Evolutionary conservation across 140 eudicot genomes (phyloP).

Genomic region (Cichorium intybus): DNA sequence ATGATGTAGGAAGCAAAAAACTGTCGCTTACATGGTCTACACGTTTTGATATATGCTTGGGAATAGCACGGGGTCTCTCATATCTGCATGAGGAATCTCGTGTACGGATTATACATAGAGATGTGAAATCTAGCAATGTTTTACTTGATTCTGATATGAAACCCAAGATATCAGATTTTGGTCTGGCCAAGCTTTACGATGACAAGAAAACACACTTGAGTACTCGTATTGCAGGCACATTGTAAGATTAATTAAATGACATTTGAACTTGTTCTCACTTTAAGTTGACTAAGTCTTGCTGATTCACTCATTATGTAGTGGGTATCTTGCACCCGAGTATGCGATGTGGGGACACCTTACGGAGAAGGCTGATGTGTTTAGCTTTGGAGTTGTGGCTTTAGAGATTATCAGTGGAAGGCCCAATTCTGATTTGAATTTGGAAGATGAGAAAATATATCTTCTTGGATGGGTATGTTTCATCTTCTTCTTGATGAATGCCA

Average conservation of each 20-base stretch:
- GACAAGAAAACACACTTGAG: constrained; percentile 80
- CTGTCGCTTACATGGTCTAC: constrained; percentile 57
- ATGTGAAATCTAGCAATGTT: constrained; percentile 83
- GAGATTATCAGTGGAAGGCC: constrained; percentile 68
- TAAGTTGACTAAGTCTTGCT: background rate
- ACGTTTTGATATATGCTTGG: constrained; percentile 64
- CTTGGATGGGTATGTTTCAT: constrained; percentile 61
- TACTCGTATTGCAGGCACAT: constrained; percentile 88
- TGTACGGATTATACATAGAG: constrained; percentile 62
- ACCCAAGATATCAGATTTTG: constrained; percentile 83
- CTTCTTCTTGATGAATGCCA: background rate
- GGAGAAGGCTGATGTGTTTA: constrained; percentile 74
- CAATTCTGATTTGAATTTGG: constrained; percentile 47
- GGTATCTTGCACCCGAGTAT: constrained; percentile 77
- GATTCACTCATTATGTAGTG: constrained; percentile 35
- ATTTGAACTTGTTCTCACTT: background rate
- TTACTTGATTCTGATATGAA: constrained; percentile 66
- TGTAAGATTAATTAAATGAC: constrained; percentile 37
- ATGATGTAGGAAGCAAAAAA: constrained; percentile 40
- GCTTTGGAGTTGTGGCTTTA: constrained; percentile 72
- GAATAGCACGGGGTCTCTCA: constrained; percentile 67
- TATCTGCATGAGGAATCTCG: constrained; percentile 77
- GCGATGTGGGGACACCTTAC: constrained; percentile 83
- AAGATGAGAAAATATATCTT: constrained; percentile 57
- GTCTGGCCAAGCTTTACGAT: constrained; percentile 81